Evolutionary conservation across 345 rosid genomes (phyloP), one percentile per base, ranked within the genome.

Genomic region (Adansonia digitata): DNA sequence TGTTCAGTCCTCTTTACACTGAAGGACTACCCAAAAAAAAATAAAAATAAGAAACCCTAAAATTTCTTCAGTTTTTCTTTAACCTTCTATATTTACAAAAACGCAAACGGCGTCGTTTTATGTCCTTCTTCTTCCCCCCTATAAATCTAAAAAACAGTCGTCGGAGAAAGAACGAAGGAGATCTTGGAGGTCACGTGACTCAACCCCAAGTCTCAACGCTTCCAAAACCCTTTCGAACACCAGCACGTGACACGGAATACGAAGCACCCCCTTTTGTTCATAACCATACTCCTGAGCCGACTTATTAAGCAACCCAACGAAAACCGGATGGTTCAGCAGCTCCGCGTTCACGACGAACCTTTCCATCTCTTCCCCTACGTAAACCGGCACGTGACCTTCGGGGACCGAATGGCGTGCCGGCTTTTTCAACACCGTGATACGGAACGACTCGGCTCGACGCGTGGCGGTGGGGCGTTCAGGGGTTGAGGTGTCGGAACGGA

Each of bases 181-280:
- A 13, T 59, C 63, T 59, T 59, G 63, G 20, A 59, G 63, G 63
- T 59, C 63, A 59, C 63, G 63, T 59, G 63, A 59, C n/a, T 59
- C 63, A 31, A 29, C 63, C 37, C 63, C 63, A 29, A 27, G 63
- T 59, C 63, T 59, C 63, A 59, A 59, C n/a, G 63, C 63, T 59
- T 59, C 63, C 63, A 59, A 27, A 5, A 59, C 63, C 63, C 63
- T 18, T 59, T 59, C 63, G n/a, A 59, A 59, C 27, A 59, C 63
- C 35, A 59, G 37, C 63, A 59, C 63, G 63, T 59, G 63, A 59
- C 63, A 59, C n/a, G 37, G 63, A 27, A 59, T 59, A 59, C 26
- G 63, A 27, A 59, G 63, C 63, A 59, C 63, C 10, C 63, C 63
- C 27, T 59, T 59, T 29, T 59, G 63, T n/a, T 59, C 37, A 29